A percentile compares a stretch with the other conserved stretches of the same genome.
These are phyloP conservation scores for Gossypium davidsonii DNA, from an alignment of 441 rosid genomes.

Conservation along the genomic window DNA sequence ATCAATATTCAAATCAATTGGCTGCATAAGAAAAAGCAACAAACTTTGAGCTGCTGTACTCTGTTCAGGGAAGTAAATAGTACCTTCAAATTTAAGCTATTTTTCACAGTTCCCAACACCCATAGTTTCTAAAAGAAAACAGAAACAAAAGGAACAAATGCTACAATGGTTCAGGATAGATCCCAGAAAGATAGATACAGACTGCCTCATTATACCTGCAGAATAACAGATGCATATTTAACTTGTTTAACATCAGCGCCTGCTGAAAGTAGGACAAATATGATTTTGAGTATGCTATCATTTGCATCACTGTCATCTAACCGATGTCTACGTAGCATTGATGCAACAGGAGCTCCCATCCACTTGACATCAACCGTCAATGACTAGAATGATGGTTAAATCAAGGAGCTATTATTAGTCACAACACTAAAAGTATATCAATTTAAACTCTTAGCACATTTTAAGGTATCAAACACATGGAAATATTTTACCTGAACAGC, in stretches of 20 bases:
- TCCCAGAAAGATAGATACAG: background rate
- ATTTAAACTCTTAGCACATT: slow-evolving; percentile 10
- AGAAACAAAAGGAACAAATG: slow-evolving; percentile 12
- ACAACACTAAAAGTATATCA: background rate
- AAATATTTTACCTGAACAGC: slow-evolving; percentile 58
- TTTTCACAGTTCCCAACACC: slow-evolving; percentile 4
- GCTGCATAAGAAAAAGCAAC: slow-evolving; percentile 42
- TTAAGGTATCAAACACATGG: slow-evolving; percentile 15
- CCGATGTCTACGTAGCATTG: slow-evolving; percentile 84
- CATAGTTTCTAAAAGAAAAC: slow-evolving; percentile 9
- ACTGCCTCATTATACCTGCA: slow-evolving; percentile 57
- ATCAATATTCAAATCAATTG: slow-evolving; percentile 79
- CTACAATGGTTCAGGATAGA: background rate
- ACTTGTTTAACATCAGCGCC: slow-evolving; percentile 72
- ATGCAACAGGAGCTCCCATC: slow-evolving; percentile 82
- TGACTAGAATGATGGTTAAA: slow-evolving; percentile 46
- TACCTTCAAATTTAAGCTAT: slow-evolving; percentile 9
- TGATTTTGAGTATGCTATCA: slow-evolving; percentile 49
- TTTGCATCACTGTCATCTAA: slow-evolving; percentile 38
- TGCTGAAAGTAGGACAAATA: slow-evolving; percentile 52
- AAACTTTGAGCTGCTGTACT: slow-evolving; percentile 19
- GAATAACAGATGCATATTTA: slow-evolving; percentile 61
- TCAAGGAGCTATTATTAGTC: slow-evolving; percentile 17
- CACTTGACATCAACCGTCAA: slow-evolving; percentile 69
- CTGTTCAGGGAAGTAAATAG: slow-evolving; percentile 11